Evolutionary conservation across 2,329 filamentous ascomycete species (phyloP), one percentile per base, ranked within the genome.

Genomic region (Metarhizium rileyi): DNA sequence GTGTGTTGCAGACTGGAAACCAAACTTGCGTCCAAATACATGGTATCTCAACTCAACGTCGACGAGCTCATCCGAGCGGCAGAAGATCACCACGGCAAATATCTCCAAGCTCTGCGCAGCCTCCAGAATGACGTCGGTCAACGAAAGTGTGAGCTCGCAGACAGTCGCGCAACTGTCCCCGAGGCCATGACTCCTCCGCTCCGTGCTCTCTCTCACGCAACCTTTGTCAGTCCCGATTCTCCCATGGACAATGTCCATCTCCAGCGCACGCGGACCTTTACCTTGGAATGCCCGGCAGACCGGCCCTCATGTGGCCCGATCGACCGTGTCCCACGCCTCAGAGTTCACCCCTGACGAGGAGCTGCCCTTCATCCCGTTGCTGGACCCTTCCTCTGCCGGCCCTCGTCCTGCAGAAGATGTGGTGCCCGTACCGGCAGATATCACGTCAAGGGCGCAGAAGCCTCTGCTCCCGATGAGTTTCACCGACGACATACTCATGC

Each of bases 401-500:
- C 8, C 38, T 23, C 38, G 38, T 14, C 38, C 38, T 4, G 38
- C 12, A 3, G 38, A 42, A 18, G 38, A 42, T 10, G 20, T 12
- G 20, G 38, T 12, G 8, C 20, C 20, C 25, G 10, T 20, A 5
- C 12, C 30, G 26, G 46, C 14, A 47, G 26, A 26, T 23, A 14
- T 35, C 18, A 41, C 44, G 18, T 45, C 50, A 3, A 44, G 55
- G 33, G 49, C 57, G 46, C 48, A 55, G 10, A 48, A 49, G 6
- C 50, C 49, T 23, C 56, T 63, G 8, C 50, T 52, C 4, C 56
- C 48, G 1, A 55, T 59, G 55, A 47, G 54, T 43, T 68, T 76
- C 45, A 63, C 66, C 1, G 71, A 76, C 54, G 62, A 64, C 6
- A 60, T 66, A 28, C 64, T 77, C 6, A 66, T 76, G 9, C 61